These are phyloP conservation scores for Dryas octopetala DNA, from an alignment of 306 rosid genomes.

Conservation along the genomic window DNA sequence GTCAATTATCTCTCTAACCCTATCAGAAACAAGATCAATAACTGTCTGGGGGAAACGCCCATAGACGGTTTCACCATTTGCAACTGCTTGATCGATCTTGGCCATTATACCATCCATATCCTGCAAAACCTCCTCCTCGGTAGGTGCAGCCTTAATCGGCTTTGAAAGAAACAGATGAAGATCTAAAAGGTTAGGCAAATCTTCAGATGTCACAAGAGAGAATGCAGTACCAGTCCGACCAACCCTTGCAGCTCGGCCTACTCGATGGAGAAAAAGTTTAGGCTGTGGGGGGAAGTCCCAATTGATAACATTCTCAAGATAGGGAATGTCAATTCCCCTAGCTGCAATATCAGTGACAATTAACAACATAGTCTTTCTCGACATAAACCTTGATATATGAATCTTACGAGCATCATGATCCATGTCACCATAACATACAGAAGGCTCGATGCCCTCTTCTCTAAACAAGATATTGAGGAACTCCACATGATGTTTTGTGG, in stretches of 20 bases:
- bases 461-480: conserved; percentile 68
- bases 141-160: conserved; percentile 78
- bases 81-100: conserved; percentile 68
- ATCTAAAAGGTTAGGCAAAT: conserved; percentile 81
- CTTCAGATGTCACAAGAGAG: conserved; percentile 87
- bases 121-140: conserved; percentile 76
- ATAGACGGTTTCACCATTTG: conserved; percentile 76
- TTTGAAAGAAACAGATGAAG: conserved; percentile 91
- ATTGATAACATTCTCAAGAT: conserved; percentile 92
- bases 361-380: conserved; percentile 83
- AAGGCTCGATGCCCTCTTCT: conserved; percentile 82
- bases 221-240: conserved; percentile 90
- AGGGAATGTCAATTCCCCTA: conserved; percentile 91
- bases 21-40: conserved; percentile 83
- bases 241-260: conserved; percentile 95
- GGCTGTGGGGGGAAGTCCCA: conserved; percentile 97
- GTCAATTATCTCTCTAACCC: conserved; percentile 79
- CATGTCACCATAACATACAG: conserved; percentile 95
- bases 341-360: conserved; percentile 96
- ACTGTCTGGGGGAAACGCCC: conserved; percentile 90
- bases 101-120: conserved; percentile 69
- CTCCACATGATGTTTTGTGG: conserved; percentile 91
- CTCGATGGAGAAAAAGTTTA: conserved; percentile 89
- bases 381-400: conserved; percentile 75
- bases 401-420: conserved; percentile 98